phyloP scores from a whole-genome alignment of 768 basidiomycete genomes.

The Xerocomus brunneocitrinus region DNA sequence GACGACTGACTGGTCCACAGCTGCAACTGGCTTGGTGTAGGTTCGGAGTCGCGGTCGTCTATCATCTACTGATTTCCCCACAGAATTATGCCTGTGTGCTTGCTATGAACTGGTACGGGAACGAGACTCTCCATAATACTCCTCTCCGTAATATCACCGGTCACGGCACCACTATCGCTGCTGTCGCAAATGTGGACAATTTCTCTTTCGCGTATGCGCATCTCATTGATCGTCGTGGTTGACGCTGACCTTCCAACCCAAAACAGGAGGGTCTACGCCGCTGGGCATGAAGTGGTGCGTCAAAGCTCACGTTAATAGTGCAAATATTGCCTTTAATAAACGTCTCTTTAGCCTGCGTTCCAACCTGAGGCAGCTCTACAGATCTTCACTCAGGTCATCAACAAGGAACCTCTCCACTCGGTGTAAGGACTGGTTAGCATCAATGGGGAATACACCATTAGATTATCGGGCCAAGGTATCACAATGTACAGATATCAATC shows the following conservation, averaged over 20 bases:
- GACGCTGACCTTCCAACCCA: not conserved
- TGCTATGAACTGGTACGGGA: constrained; percentile 47
- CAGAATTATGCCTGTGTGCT: constrained; percentile 36
- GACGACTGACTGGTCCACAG: constrained; percentile 1
- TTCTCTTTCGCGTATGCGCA: constrained; percentile 62
- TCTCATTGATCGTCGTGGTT: not conserved
- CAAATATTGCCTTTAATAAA: not conserved
- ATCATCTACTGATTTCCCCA: not conserved
- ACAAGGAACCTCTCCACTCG: constrained; percentile 50
- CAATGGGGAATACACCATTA: not conserved
- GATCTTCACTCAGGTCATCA: constrained; percentile 55
- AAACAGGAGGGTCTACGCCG: constrained; percentile 47
- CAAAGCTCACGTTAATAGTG: not conserved
- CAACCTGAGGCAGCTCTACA: constrained; percentile 54
- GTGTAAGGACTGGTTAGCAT: constrained; percentile 22
- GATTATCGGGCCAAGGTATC: not conserved
- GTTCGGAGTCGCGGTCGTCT: constrained; percentile 2
- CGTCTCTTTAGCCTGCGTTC: constrained; percentile 50
- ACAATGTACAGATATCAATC: constrained; percentile 31
- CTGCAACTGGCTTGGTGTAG: constrained; percentile 33
- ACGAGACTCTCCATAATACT: constrained; percentile 35
- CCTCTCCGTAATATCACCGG: constrained; percentile 55
- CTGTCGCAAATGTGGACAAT: constrained; percentile 63
- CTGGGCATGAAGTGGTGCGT: constrained; percentile 64
- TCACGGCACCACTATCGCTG: constrained; percentile 46